Percentiles rank a stretch among this genome's conserved stretches.
Evolutionary conservation across 768 basidiomycete species (phyloP).

Genomic region (Lentinus brumalis): DNA sequence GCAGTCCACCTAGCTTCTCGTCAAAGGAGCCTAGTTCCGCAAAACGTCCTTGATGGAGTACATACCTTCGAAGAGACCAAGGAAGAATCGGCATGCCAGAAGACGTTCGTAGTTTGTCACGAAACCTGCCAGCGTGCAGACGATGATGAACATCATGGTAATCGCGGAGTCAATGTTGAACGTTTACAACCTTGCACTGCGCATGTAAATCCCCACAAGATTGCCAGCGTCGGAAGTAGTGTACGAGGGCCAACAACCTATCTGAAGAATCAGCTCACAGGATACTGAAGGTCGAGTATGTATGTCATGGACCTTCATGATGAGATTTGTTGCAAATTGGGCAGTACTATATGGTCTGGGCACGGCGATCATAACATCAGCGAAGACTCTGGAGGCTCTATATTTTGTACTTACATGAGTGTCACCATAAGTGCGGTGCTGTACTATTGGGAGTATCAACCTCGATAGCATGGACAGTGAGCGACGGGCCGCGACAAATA

Average conservation of each 20-base stretch:
- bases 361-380: conserved; percentile 24
- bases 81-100: conserved; percentile 49
- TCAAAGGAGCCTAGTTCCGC: neutral
- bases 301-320: conserved; percentile 16
- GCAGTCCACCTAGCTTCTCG: conserved; percentile 42
- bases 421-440: conserved; percentile 14
- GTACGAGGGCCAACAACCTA: conserved; percentile 57
- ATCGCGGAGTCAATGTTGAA: too few relatives aligned
- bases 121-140: conserved; percentile 35
- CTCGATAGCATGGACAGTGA: too few relatives aligned
- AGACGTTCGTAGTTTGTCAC: conserved; percentile 55
- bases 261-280: too few relatives aligned
- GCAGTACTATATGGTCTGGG: conserved; percentile 30
- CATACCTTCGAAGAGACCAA: conserved; percentile 62
- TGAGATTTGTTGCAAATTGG: conserved; percentile 28
- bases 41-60: conserved; percentile 19
- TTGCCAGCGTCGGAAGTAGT: conserved; percentile 61
- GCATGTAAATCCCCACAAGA: conserved; percentile 65
- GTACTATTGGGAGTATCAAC: neutral
- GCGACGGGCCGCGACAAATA: too few relatives aligned
- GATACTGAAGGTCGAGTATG: neutral
- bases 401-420: neutral
- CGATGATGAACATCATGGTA: too few relatives aligned
- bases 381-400: conserved; percentile 8
- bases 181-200: conserved; percentile 53